Base-by-base conservation (phyloP, 2,329 filamentous ascomycete species). In the Bipolaris bicolor region DNA sequence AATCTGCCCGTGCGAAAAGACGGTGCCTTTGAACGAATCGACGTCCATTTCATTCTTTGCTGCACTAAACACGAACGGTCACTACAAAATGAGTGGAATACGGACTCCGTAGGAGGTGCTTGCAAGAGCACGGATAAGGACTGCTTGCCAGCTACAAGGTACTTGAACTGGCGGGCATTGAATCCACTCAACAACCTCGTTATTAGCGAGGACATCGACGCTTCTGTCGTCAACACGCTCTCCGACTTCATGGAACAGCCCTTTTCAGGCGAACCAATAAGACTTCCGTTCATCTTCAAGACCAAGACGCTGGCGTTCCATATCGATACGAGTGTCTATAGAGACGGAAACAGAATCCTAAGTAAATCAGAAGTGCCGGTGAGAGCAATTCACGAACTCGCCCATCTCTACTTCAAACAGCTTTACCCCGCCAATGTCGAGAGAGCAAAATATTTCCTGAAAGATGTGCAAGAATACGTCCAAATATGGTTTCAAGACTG, bases 21-120 rank as follows among this genome's bases (percentile, higher is more conserved):
- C 7, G 15, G 33, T 11, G n/a, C 39, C 3, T 9, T 64, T 10
- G 47, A 61, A 16, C 36, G 24, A 43, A 18, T 64, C 5, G 34
- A 63, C 4, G 49, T 66, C 7, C 45, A 62, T 24, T 11, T 66
- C 20, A 40, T 58, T 9, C 49, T 46, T 15, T 64, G 59, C 18
- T 63, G 49, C 33, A 62, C 51, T 5, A 50, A 57, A 11, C 51
- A 49, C 9, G 52, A 57, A 10, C 48, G 58, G 33, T 5, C 44
- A 20, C 29, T 43, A 13, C 39, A 39, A 29, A 33, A 36, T 7
- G 13, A 29, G 11, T 52, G 37, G 43, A 22, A 44, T 13, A 10
- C 20, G 13, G 15, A 31, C 3, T 7, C 9, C 24, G 13, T 20
- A 10, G 11, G 13, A 15, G 26, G 43, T 18, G 5, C n/a, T 20